A percentile compares a stretch with the other conserved stretches of the same genome.
phyloP scores from a whole-genome alignment of 768 basidiomycete genomes.

The Leccinum uliginosum region DNA sequence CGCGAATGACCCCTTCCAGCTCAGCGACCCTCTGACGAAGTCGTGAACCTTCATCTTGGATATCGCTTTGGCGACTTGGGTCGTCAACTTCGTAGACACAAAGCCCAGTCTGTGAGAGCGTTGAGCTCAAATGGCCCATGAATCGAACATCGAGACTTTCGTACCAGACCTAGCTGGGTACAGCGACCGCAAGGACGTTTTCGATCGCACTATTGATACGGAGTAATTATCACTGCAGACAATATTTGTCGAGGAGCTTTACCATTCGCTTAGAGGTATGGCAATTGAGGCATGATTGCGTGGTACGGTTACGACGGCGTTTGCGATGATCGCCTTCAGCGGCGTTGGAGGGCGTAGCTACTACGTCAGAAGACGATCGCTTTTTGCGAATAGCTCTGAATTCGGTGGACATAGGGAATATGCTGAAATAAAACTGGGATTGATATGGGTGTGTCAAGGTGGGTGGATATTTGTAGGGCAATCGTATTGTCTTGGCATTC shows the following conservation, averaged over 20 bases:
- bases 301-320: slow-evolving; percentile 66
- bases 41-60: slow-evolving; percentile 59
- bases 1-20: slow-evolving; percentile 80
- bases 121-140: slow-evolving; percentile 12
- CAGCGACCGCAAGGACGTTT: slow-evolving; percentile 46
- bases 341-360: slow-evolving; percentile 21
- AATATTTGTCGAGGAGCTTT: slow-evolving; percentile 6
- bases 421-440: slow-evolving; percentile 1
- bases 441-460: slow-evolving; percentile 1
- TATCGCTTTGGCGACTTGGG: slow-evolving; percentile 49
- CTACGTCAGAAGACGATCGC: slow-evolving; percentile 21
- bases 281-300: slow-evolving; percentile 70
- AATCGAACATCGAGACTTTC: slow-evolving; percentile 27
- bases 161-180: slow-evolving; percentile 37
- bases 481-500: slow-evolving; percentile 22
- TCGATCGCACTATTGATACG: slow-evolving; percentile 38
- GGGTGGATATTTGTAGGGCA: slow-evolving; percentile 27
- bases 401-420: slow-evolving; percentile 26
- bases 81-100: slow-evolving; percentile 86
- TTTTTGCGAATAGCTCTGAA: slow-evolving; percentile 27
- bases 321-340: slow-evolving; percentile 54
- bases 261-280: slow-evolving; percentile 76
- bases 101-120: slow-evolving; percentile 55
- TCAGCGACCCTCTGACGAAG: slow-evolving; percentile 75
- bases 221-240: neutral